Base-by-base conservation (phyloP, 2,329 filamentous ascomycete species). In the Karstenula rhodostoma region DNA sequence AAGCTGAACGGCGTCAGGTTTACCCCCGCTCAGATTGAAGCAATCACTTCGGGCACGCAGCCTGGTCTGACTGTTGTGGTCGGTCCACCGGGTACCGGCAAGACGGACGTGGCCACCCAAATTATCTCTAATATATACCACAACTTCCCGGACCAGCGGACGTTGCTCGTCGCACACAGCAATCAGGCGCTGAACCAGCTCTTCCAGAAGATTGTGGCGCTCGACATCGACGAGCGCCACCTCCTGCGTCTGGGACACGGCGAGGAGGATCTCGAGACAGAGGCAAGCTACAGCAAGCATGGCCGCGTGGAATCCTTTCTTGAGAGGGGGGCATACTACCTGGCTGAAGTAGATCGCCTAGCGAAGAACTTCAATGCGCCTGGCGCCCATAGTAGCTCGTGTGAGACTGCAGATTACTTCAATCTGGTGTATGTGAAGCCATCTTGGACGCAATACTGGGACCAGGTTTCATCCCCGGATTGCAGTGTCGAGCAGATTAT, bases 101-200 rank as follows among this genome's bases (percentile, higher is more conserved):
- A 99, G 82, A 99, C 95, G n/a, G 95, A 99, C 78, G 95, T 99
- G 56, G 94, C 93, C 50, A 97, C 94, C 4, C 95, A 99, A 78
- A 96, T 98, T 75, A 99, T 99, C 80, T 97, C 92, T 82, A 97
- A 98, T 77, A 91, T 99, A 69, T 99, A 99, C 75, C 94, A 98
- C 82, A 97, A 98, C 79, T 99, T 97, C 75, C 94, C 95, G 8
- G 85, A 90, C 65, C 93, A 99, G 77, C 90, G 93, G 69, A 99
- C 95, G 0, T 82, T 99, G 19, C 87, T 99, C 43, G 88, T 99
- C 65, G 95, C 95, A 4, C 95, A 99, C 77, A 98, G 94, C 79
- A 99, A 99, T 74, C 96, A 99, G 77, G 96, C 95, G 2, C 83
- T 99, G 10, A 99, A 99, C 73, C 95, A 99, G 76, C 84, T 99